Evolutionary conservation across 768 basidiomycete genomes (phyloP).

Genomic region (Zangia roseola): DNA sequence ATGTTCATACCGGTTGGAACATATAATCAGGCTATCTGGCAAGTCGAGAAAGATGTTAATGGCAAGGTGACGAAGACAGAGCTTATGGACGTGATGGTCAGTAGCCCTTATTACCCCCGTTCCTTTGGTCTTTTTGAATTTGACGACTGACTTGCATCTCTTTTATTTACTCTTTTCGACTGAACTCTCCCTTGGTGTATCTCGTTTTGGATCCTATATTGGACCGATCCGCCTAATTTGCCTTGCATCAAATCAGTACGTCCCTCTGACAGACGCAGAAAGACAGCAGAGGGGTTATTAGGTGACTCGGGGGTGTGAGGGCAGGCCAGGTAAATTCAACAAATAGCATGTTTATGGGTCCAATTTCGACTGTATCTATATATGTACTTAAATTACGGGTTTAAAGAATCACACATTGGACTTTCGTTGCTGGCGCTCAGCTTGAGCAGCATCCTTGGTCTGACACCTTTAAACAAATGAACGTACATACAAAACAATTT

Average conservation of each 20-base stretch:
- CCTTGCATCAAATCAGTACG: conserved; percentile 45
- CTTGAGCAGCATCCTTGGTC: too few species aligned
- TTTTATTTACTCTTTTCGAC: neutral
- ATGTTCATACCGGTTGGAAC: conserved; percentile 94
- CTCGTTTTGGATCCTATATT: neutral
- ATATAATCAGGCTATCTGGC: conserved; percentile 56
- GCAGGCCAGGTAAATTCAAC: neutral
- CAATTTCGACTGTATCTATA: too few species aligned
- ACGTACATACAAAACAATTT: conserved; percentile 3
- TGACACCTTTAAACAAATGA: neutral
- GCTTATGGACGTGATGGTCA: conserved; percentile 81
- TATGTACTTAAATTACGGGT: too few species aligned
- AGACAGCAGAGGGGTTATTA: conserved; percentile 35
- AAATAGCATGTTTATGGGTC: too few species aligned
- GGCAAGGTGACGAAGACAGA: conserved; percentile 63
- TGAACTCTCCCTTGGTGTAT: neutral
- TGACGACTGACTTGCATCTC: conserved; percentile 7
- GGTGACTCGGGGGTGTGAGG: neutral
- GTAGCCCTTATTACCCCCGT: conserved; percentile 23
- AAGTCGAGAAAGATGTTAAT: conserved; percentile 73
- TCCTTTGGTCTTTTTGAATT: conserved; percentile 10
- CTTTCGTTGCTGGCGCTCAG: too few species aligned
- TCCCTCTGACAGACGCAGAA: conserved; percentile 66
- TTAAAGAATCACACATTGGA: too few species aligned
- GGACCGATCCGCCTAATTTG: neutral